Evolutionary conservation across 1,139 yeast genomes (phyloP).

Genomic region (Kodamaea sp.): DNA sequence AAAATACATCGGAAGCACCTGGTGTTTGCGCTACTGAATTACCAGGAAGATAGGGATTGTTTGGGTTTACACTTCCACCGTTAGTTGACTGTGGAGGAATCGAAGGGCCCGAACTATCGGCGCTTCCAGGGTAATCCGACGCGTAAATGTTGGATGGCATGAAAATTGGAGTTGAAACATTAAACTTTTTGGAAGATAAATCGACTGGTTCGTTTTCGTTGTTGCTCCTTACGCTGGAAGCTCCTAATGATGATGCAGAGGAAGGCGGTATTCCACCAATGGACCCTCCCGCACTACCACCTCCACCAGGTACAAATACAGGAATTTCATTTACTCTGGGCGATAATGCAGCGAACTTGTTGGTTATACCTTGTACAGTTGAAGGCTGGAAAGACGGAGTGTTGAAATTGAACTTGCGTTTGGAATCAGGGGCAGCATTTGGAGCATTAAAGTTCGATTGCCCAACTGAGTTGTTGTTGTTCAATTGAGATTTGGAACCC

Average conservation of each 20-base stretch:
- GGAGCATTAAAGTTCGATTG: background rate
- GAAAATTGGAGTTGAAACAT: slow-evolving; percentile 34
- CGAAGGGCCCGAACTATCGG: slow-evolving; percentile 3
- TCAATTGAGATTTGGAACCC: background rate
- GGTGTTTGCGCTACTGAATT: slow-evolving; percentile 11
- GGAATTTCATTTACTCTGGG: slow-evolving; percentile 60
- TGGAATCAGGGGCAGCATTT: slow-evolving; percentile 17
- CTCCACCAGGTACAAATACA: slow-evolving; percentile 50
- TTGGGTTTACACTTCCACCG: slow-evolving; percentile 3
- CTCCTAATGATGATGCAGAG: background rate
- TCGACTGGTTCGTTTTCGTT: slow-evolving; percentile 5
- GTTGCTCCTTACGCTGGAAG: slow-evolving; percentile 2
- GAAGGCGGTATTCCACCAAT: slow-evolving; percentile 5
- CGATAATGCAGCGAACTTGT: slow-evolving; percentile 49
- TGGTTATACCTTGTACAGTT: slow-evolving; percentile 25
- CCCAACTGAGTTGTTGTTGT: slow-evolving; percentile 5
- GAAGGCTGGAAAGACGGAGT: slow-evolving; percentile 69
- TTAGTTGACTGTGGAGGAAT: slow-evolving; percentile 9
- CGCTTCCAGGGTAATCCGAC: slow-evolving; percentile 8
- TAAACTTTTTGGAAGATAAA: slow-evolving; percentile 23
- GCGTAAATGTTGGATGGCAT: slow-evolving; percentile 21
- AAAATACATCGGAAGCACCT: slow-evolving; percentile 21
- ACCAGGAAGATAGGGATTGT: slow-evolving; percentile 23
- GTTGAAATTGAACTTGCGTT: slow-evolving; percentile 57
- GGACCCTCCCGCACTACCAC: slow-evolving; percentile 8